phyloP scores from a whole-genome alignment of 1,139 yeast species.

The Saccharomyces hybrid region DNA sequence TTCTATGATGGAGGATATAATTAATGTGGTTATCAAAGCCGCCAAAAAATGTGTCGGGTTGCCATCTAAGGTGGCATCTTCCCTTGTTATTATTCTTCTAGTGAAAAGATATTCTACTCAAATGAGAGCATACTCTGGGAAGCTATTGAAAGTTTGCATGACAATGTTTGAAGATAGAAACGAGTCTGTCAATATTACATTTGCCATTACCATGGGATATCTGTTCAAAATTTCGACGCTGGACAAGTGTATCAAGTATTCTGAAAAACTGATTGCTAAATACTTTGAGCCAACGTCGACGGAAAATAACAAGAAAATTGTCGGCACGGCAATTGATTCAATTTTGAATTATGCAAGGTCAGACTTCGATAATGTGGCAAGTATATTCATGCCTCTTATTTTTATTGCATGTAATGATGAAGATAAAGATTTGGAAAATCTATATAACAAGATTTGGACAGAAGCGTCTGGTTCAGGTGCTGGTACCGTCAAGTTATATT shows the following conservation, averaged over 20 bases:
- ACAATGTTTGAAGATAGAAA: conserved; percentile 64
- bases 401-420: conserved; percentile 72
- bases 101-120: conserved; percentile 50
- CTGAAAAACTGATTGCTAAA: conserved; percentile 42
- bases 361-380: conserved; percentile 53
- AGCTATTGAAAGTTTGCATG: conserved; percentile 49
- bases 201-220: conserved; percentile 77
- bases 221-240: conserved; percentile 56
- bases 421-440: conserved; percentile 38
- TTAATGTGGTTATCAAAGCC: conserved; percentile 40
- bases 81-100: conserved; percentile 64
- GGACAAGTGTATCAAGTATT: conserved; percentile 49
- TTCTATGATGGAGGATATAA: conserved; percentile 43
- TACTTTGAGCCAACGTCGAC: conserved; percentile 41
- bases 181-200: conserved; percentile 64
- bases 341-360: conserved; percentile 67
- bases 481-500: conserved; percentile 62
- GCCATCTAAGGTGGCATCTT: conserved; percentile 85
- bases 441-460: conserved; percentile 66
- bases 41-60: conserved; percentile 72
- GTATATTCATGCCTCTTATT: conserved; percentile 67
- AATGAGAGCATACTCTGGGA: conserved; percentile 55
- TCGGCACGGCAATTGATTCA: conserved; percentile 60
- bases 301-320: conserved; percentile 44
- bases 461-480: conserved; percentile 65